These are phyloP conservation scores for Trichosporon sp. DNA, from an alignment of 1,284 basidiomycete species.

Conservation along the genomic window DNA sequence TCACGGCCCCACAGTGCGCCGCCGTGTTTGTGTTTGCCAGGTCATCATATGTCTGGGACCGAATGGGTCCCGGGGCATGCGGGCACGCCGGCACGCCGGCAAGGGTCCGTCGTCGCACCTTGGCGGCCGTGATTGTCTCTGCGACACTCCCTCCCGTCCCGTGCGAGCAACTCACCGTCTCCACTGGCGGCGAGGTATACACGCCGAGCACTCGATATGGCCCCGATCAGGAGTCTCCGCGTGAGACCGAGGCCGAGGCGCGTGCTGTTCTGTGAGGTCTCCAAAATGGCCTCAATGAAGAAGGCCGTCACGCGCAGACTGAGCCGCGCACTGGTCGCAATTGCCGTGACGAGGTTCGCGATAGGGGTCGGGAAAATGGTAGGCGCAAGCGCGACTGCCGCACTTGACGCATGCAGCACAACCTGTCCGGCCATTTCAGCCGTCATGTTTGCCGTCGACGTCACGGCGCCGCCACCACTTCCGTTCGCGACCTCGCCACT, in stretches of 20 bases:
- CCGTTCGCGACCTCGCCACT: background rate
- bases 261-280: conserved; percentile 39
- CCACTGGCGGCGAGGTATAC: conserved; percentile 42
- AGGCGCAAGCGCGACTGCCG: conserved; percentile 5
- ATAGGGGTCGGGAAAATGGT: conserved; percentile 48
- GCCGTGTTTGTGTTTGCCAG: background rate
- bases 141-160: background rate
- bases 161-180: background rate
- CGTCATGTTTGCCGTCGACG: background rate
- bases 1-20: background rate
- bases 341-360: conserved; percentile 48
- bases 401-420: background rate
- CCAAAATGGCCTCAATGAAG: conserved; percentile 50
- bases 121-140: background rate
- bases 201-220: conserved; percentile 47
- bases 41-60: background rate
- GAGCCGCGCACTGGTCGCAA: conserved; percentile 46
- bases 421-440: background rate
- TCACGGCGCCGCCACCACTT: background rate
- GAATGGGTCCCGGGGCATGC: background rate
- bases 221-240: conserved; percentile 47
- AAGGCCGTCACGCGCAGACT: conserved; percentile 47
- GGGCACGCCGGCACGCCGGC: background rate
- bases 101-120: background rate
- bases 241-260: conserved; percentile 45